phyloP scores from a whole-genome alignment of 208 protist species.

The Wallacemonas sp. region DNA sequence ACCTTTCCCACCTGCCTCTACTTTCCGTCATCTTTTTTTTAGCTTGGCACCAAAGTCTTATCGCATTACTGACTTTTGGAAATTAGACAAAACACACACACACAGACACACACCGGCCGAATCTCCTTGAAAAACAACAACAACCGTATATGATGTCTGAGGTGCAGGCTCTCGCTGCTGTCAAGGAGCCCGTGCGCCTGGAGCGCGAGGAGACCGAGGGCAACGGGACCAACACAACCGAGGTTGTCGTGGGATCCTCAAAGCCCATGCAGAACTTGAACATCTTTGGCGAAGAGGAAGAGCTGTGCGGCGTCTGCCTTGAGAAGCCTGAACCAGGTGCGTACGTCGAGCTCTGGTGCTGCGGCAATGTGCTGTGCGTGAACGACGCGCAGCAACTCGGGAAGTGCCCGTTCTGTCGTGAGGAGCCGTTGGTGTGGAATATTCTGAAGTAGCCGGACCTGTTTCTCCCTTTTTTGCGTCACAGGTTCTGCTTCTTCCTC shows the following conservation, averaged over 20 bases:
- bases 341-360: slow-evolving; percentile 84
- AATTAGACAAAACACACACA: background rate
- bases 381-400: slow-evolving; percentile 75
- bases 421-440: slow-evolving; percentile 79
- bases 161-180: background rate
- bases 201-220: slow-evolving; percentile 11
- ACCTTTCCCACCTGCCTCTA: too few relatives aligned
- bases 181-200: background rate
- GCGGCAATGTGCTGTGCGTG: slow-evolving; percentile 82
- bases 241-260: slow-evolving; percentile 5
- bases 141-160: too few relatives aligned
- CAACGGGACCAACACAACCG: background rate
- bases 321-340: slow-evolving; percentile 49
- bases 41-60: too few relatives aligned
- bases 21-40: background rate
- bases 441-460: slow-evolving; percentile 51
- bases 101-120: background rate
- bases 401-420: slow-evolving; percentile 81
- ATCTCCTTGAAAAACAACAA: too few relatives aligned
- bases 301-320: slow-evolving; percentile 85
- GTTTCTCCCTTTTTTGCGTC: slow-evolving; percentile 9
- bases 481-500: background rate
- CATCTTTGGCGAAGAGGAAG: slow-evolving; percentile 55
- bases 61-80: background rate
- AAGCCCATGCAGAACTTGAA: slow-evolving; percentile 1